Evolutionary conservation across 495 filamentous ascomycete species (phyloP).

Genomic region (Penicillium canariense): DNA sequence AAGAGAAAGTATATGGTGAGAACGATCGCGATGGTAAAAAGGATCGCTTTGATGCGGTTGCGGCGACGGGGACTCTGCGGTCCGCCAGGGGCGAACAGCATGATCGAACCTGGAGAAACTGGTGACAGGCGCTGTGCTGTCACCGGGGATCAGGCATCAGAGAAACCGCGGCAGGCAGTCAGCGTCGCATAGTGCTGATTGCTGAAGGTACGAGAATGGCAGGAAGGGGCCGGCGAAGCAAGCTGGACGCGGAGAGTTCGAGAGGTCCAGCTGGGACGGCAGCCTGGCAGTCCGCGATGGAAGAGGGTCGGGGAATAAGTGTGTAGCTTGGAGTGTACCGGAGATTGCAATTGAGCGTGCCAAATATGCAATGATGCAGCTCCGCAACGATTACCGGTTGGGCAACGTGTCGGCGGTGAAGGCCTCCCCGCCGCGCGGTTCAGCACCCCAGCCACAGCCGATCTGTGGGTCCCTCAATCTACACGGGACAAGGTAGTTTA

Average conservation of each 20-base stretch:
- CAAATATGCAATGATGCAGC: not conserved
- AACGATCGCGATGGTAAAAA: conserved; percentile 42
- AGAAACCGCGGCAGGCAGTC: not conserved
- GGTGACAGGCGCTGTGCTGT: not conserved
- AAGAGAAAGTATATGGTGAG: conserved; percentile 41
- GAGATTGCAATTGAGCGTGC: not conserved
- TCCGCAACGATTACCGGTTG: too few species aligned
- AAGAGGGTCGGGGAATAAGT: too few species aligned
- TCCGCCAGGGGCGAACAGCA: conserved; percentile 42
- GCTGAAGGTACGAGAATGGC: not conserved
- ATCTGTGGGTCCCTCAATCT: too few species aligned
- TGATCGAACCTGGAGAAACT: conserved; percentile 17
- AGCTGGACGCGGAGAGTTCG: not conserved
- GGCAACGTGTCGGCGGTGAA: too few species aligned
- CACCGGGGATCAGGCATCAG: conserved; percentile 6
- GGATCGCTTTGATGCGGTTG: conserved; percentile 41
- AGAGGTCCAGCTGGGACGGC: not conserved
- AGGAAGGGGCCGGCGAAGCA: too few species aligned
- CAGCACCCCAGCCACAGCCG: too few species aligned
- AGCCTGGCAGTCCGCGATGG: not conserved
- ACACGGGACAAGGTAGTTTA: too few species aligned
- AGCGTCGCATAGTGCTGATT: conserved; percentile 5
- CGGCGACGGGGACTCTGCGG: conserved; percentile 41
- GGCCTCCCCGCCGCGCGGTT: too few species aligned
- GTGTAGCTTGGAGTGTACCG: not conserved